Conservation (phyloP, 2,329 filamentous ascomycete species). For the Ceratocystis albifundus region DNA sequence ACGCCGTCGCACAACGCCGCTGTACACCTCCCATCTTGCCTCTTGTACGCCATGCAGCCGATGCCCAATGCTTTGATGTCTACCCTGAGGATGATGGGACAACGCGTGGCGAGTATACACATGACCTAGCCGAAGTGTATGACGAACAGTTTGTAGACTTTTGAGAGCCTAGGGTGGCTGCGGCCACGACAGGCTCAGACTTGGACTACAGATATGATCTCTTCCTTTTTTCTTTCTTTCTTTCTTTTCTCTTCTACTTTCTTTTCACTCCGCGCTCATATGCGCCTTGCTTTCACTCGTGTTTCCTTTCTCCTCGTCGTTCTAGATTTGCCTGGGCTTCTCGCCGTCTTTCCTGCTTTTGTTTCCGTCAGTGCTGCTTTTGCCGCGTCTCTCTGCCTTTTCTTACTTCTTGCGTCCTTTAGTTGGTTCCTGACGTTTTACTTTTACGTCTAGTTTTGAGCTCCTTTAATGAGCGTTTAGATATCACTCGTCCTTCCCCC, state of each 20-base stretch:
- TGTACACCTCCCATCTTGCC: constrained; percentile 61
- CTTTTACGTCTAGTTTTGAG: constrained; percentile 5
- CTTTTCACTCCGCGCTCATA: not conserved
- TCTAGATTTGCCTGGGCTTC: too few species aligned
- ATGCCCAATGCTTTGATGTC: constrained; percentile 70
- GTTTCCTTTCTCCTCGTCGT: not conserved
- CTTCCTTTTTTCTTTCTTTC: not conserved
- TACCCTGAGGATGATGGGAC: constrained; percentile 69
- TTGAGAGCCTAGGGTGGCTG: constrained; percentile 31
- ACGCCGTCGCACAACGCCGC: constrained; percentile 54
- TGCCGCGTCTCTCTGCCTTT: not conserved
- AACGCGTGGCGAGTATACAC: constrained; percentile 43
- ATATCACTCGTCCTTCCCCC: not conserved
- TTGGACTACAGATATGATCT: not conserved
- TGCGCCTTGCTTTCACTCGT: not conserved
- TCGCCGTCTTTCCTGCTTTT: not conserved
- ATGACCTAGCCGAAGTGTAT: constrained; percentile 56
- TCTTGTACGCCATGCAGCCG: constrained; percentile 59
- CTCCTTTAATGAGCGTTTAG: not conserved
- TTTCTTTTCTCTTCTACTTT: not conserved
- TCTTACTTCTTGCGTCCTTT: not conserved
- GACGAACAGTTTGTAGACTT: constrained; percentile 63
- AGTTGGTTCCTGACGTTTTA: not conserved
- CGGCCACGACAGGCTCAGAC: not conserved
- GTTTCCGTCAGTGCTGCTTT: not conserved